Percentiles rank a stretch among this genome's conserved stretches.
These are phyloP conservation scores for Penicillium sp. DNA, from an alignment of 2,329 filamentous ascomycete genomes.

Conservation along the genomic window DNA sequence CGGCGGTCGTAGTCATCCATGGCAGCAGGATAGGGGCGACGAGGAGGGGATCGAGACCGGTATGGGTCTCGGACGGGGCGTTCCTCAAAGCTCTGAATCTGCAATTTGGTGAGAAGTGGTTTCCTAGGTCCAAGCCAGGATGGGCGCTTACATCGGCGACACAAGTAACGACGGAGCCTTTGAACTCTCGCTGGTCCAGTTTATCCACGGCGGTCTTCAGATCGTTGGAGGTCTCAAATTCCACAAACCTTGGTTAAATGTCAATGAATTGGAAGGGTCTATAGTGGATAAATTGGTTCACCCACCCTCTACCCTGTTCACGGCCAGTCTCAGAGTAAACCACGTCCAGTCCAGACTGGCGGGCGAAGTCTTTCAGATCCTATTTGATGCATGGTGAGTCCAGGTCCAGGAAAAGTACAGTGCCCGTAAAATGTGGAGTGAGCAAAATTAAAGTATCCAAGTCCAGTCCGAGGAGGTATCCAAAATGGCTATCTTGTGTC, in stretches of 20 bases:
- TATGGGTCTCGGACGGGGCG: constrained; percentile 66
- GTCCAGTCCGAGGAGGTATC: constrained; percentile 21
- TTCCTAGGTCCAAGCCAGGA: constrained; percentile 18
- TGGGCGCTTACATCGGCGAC: constrained; percentile 71
- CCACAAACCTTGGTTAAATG: constrained; percentile 71
- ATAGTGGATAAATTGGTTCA: constrained; percentile 25
- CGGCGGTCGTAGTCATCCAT: constrained; percentile 82
- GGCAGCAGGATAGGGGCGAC: constrained; percentile 60
- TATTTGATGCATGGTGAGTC: constrained; percentile 82
- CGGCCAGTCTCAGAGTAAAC: constrained; percentile 96
- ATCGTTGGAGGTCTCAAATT: constrained; percentile 91
- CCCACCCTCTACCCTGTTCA: constrained; percentile 89
- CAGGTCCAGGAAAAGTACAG: constrained; percentile 52
- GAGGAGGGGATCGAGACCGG: constrained; percentile 74
- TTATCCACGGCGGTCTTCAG: constrained; percentile 91
- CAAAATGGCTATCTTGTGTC: constrained; percentile 17
- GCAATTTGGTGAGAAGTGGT: constrained; percentile 29
- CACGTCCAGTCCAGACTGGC: constrained; percentile 93
- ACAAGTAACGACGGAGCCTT: constrained; percentile 82
- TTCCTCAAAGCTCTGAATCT: constrained; percentile 71
- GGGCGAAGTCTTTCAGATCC: constrained; percentile 99
- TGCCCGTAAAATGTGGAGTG: constrained; percentile 14
- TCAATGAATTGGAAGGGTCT: constrained; percentile 25
- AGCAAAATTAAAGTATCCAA: constrained; percentile 13
- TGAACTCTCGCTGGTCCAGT: constrained; percentile 89